Base-by-base conservation (phyloP, 2,329 filamentous ascomycete species). In the Exutisphaerella laricina region DNA sequence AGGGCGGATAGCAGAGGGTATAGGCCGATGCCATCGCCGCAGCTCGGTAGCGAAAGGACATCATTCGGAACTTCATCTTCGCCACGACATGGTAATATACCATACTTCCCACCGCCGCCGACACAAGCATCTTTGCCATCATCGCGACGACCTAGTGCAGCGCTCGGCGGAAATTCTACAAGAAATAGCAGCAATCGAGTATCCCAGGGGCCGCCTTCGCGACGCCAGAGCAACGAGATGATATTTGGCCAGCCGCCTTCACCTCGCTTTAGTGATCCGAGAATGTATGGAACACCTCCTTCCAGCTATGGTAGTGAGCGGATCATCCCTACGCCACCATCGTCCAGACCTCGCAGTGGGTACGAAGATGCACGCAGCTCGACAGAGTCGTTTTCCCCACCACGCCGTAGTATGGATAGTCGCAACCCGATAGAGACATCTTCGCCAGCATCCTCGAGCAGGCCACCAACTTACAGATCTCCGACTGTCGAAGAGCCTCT, bases 1-100 rank as follows among this genome's bases (percentile, higher is more conserved):
- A 38, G 34, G 23, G 28, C 31, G 8, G 41, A 39, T 16, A 43
- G 41, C 25, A 39, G 31, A 29, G 35, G 20, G 18, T 20, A 20
- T 4, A 35, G 33, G 20, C 33, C 33, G 9, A 20, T 20, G 14
- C 16, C 3, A 22, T 23, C 33, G 33, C 33, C 17, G 12, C 33
- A 20, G 13, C 5, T 35, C 8, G 20, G 20, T 12, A 35, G 33
- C 18, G 17, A 21, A 17, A n/a, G n/a, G n/a, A 23, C 17, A 12
- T 14, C 33, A 5, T 35, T n/a, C 23, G 33, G 33, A 4, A 35
- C 23, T 9, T 12, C 33, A 23, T n/a, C 33, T 1, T 35, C 33
- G 4, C 30, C 30, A 18, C 30, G 30, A 18, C 17, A 20, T 35
- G 20, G 33, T 20, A 23, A 20, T 23, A n/a, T 21, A 6, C 33